These are phyloP conservation scores for Colletotrichum viniferum DNA, from an alignment of 2,329 filamentous ascomycete species.

Conservation along the genomic window DNA sequence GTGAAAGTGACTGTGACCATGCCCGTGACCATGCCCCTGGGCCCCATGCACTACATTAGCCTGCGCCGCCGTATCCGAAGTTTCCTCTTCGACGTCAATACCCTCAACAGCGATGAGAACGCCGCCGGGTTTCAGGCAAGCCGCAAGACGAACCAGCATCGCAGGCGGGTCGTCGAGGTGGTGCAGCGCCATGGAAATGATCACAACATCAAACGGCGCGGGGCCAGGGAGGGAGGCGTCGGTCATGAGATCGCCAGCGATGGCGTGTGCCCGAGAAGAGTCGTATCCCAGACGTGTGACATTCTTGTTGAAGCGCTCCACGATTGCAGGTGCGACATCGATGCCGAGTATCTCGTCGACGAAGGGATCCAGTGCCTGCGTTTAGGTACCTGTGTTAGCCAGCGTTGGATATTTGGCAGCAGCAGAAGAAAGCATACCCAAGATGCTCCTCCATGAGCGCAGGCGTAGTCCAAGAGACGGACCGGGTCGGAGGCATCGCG, in stretches of 20 bases:
- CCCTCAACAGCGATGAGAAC: slow-evolving; percentile 37
- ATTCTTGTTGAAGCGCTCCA: slow-evolving; percentile 33
- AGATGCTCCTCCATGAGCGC: slow-evolving; percentile 21
- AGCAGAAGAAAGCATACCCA: neutral
- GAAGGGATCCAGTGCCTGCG: slow-evolving; percentile 36
- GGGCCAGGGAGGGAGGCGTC: slow-evolving; percentile 22
- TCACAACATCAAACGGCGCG: slow-evolving; percentile 34
- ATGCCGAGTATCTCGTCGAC: slow-evolving; percentile 35
- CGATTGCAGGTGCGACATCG: slow-evolving; percentile 37
- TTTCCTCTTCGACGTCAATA: slow-evolving; percentile 16
- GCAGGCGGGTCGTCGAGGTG: slow-evolving; percentile 33
- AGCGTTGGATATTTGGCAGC: neutral
- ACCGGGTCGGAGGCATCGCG: neutral
- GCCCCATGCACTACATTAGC: slow-evolving; percentile 13
- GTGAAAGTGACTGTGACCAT: neutral
- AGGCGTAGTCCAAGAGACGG: slow-evolving; percentile 24
- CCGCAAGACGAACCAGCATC: slow-evolving; percentile 32
- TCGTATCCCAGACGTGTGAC: slow-evolving; percentile 27
- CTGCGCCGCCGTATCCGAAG: neutral
- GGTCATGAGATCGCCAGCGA: slow-evolving; percentile 33
- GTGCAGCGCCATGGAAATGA: slow-evolving; percentile 40
- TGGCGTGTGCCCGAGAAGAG: slow-evolving; percentile 30
- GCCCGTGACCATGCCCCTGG: neutral
- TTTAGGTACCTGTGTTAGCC: slow-evolving; percentile 24
- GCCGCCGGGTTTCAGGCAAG: slow-evolving; percentile 32